Percentiles rank a stretch among this genome's conserved stretches.
Evolutionary conservation across 2,329 filamentous ascomycete genomes (phyloP).

Genomic region (Sclerotinia minor): DNA sequence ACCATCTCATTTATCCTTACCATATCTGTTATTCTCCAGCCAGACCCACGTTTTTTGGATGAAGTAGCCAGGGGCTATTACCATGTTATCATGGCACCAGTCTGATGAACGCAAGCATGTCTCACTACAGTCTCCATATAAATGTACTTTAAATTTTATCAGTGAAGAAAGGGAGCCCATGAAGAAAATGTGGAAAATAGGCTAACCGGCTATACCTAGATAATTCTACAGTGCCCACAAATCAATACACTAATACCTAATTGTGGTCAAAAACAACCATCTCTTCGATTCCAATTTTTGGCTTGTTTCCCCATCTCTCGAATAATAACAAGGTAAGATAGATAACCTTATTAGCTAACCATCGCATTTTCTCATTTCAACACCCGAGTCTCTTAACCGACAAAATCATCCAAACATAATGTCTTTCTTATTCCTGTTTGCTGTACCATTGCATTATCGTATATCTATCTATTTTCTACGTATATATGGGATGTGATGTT

Average conservation of each 20-base stretch:
- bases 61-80: conserved; percentile 1
- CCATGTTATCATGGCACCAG: conserved; percentile 1
- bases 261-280: conserved; percentile 16
- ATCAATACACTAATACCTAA: background rate
- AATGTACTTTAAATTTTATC: background rate
- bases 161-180: background rate
- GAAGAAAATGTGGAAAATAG: background rate
- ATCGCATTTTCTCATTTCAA: conserved; percentile 11
- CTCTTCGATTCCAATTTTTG: background rate
- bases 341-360: too few relatives aligned
- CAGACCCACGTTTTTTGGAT: conserved; percentile 23
- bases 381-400: conserved; percentile 14
- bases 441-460: conserved; percentile 10
- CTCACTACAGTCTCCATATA: conserved; percentile 14
- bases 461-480: conserved; percentile 8
- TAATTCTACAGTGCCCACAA: background rate
- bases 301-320: conserved; percentile 14
- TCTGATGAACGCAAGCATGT: conserved; percentile 21
- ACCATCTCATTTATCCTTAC: conserved; percentile 14
- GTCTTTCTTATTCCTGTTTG: conserved; percentile 16
- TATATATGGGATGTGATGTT: conserved; percentile 7
- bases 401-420: conserved; percentile 4
- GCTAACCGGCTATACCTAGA: background rate
- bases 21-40: conserved; percentile 14
- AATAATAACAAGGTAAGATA: background rate